phyloP scores from a whole-genome alignment of 371 early-diverging fungal species.

The Lichtheimia ornata region DNA sequence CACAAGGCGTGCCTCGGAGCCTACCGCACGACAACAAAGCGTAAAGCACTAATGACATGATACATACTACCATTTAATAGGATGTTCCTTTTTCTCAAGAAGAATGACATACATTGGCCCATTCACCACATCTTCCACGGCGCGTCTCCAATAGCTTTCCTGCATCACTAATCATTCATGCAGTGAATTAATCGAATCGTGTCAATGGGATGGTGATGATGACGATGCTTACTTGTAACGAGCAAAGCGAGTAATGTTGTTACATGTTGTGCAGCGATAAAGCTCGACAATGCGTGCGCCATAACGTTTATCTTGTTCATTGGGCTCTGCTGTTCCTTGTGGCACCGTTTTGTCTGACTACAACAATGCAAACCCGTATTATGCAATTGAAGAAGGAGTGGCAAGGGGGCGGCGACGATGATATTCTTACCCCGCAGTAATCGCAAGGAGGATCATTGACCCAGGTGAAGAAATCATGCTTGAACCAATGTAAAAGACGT shows the following conservation, averaged over 20 bases:
- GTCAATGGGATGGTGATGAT: background rate
- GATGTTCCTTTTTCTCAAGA: no score
- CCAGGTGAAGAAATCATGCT: conserved; percentile 71
- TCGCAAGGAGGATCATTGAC: conserved; percentile 62
- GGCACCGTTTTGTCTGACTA: conserved; percentile 33
- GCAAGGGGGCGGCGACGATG: no score
- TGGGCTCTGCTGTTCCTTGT: conserved; percentile 39
- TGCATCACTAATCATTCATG: conserved; percentile 39
- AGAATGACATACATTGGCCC: conserved; percentile 63
- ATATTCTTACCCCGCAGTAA: conserved; percentile 50
- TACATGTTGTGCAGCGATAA: conserved; percentile 55
- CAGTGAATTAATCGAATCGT: background rate
- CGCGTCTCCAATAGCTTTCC: conserved; percentile 61
- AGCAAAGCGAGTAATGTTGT: conserved; percentile 60
- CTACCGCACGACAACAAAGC: conserved; percentile 64
- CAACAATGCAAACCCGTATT: background rate
- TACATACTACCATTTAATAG: background rate
- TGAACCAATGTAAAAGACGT: conserved; percentile 60
- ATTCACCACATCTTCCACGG: conserved; percentile 77
- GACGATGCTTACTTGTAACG: conserved; percentile 57
- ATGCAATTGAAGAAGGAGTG: background rate
- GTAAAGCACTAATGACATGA: conserved; percentile 53
- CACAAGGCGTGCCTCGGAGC: conserved; percentile 67
- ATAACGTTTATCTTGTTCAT: conserved; percentile 46
- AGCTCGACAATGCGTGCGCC: conserved; percentile 64